Evolutionary conservation across 805 yeast genomes (phyloP).

Genomic region (Hanseniaspora vineae): DNA sequence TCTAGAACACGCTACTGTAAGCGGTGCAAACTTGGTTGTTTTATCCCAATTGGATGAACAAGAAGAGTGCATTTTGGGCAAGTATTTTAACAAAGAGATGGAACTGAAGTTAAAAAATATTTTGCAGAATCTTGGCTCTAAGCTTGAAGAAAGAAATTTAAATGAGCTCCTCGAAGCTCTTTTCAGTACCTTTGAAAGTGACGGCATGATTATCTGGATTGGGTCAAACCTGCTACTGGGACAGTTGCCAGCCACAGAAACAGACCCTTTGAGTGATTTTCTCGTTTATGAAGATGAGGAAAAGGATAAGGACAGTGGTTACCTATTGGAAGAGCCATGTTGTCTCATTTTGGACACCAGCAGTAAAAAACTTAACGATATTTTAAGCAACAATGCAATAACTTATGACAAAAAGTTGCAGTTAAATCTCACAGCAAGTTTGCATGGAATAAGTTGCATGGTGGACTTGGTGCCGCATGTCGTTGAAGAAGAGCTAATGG

Average conservation of each 20-base stretch:
- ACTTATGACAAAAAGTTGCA: constrained; percentile 13
- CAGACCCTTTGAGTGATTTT: constrained; percentile 7
- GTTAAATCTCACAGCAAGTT: constrained; percentile 11
- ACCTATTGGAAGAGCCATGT: constrained; percentile 18
- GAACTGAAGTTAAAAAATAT: not conserved
- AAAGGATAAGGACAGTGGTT: no score
- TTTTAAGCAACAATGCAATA: constrained; percentile 7
- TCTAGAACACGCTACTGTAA: not conserved
- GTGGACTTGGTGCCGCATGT: constrained; percentile 18
- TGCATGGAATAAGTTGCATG: constrained; percentile 11
- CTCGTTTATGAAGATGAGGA: no score
- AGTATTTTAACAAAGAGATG: not conserved
- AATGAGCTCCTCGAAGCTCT: not conserved
- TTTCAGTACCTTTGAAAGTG: not conserved
- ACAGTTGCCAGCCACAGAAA: not conserved
- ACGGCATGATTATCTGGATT: not conserved
- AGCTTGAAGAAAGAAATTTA: not conserved
- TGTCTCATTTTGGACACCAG: constrained; percentile 26
- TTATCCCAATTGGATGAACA: not conserved
- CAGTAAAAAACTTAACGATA: constrained; percentile 24
- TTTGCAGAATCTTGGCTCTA: not conserved
- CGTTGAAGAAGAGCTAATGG: constrained; percentile 49
- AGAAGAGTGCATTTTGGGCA: not conserved
- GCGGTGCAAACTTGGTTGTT: not conserved
- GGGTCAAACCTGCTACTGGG: not conserved